Percentiles rank a stretch among this genome's conserved stretches.
Conservation (phyloP, 176 grass and related monocot genomes). For the Zizania latifolia region DNA sequence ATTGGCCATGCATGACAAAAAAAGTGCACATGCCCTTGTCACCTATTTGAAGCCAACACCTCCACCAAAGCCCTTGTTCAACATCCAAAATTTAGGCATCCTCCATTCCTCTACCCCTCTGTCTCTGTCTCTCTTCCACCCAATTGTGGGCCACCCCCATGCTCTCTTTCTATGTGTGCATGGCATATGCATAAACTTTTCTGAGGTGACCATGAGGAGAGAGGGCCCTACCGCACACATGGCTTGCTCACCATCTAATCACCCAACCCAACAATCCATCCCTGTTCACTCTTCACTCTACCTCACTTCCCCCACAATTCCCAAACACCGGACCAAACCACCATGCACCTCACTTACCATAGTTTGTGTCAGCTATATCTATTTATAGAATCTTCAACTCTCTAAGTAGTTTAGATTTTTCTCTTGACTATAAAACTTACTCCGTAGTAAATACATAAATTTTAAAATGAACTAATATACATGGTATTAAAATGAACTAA, state of each 20-base stretch:
- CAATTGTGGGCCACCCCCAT: not conserved
- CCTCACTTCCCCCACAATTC: not conserved
- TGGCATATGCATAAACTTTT: not conserved
- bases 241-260: conserved; percentile 32
- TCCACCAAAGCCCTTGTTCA: not conserved
- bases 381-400: too few species aligned
- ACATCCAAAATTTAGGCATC: not conserved
- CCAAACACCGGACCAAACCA: not conserved
- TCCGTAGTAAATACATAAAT: too few species aligned
- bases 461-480: too few species aligned
- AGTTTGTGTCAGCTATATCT: too few species aligned
- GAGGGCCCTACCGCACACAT: conserved; percentile 44
- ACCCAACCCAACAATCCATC: not conserved
- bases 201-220: not conserved
- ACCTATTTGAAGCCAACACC: not conserved
- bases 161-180: not conserved
- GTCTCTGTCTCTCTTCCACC: not conserved
- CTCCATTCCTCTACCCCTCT: not conserved
- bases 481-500: too few species aligned
- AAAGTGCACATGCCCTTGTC: not conserved
- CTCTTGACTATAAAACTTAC: too few species aligned
- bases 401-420: too few species aligned
- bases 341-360: too few species aligned
- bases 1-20: not conserved
- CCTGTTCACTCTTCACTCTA: not conserved